A percentile compares a stretch with the other conserved stretches of the same genome.
phyloP scores from a whole-genome alignment of 202 grass and related monocot species.

The Brachypodium distachyon region DNA sequence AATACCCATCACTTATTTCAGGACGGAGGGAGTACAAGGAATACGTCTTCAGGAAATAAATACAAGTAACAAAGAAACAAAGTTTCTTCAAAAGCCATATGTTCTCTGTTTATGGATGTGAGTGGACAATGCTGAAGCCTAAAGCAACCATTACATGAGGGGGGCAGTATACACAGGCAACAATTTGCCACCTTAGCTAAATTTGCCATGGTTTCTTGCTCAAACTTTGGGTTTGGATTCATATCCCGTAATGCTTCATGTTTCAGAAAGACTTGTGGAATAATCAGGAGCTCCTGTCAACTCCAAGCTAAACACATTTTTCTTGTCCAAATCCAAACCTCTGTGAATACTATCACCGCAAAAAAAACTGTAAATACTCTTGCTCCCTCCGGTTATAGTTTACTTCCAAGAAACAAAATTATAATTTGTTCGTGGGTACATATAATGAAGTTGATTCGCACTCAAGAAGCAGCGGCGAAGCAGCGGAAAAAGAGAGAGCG shows the following conservation, averaged over 20 bases:
- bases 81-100: background rate
- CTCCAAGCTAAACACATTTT: background rate
- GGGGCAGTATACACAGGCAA: background rate
- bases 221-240: background rate
- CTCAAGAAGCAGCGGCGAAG: background rate
- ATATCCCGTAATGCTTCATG: too few species aligned
- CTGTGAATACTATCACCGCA: too few species aligned
- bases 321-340: background rate
- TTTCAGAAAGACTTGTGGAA: background rate
- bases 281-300: too few species aligned
- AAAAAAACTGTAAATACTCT: background rate
- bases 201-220: background rate
- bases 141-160: background rate
- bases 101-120: background rate
- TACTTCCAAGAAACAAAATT: background rate
- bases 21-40: too few species aligned
- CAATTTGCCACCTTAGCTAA: background rate
- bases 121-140: background rate
- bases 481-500: background rate
- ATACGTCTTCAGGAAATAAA: background rate
- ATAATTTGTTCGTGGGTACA: too few species aligned
- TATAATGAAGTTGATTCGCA: background rate
- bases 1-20: too few species aligned
- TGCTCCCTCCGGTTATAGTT: background rate
- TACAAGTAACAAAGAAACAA: background rate